Percentiles rank a stretch among this genome's conserved stretches.
Evolutionary conservation across 495 filamentous ascomycete genomes (phyloP).

Genomic region (Lichenothelia convexa): DNA sequence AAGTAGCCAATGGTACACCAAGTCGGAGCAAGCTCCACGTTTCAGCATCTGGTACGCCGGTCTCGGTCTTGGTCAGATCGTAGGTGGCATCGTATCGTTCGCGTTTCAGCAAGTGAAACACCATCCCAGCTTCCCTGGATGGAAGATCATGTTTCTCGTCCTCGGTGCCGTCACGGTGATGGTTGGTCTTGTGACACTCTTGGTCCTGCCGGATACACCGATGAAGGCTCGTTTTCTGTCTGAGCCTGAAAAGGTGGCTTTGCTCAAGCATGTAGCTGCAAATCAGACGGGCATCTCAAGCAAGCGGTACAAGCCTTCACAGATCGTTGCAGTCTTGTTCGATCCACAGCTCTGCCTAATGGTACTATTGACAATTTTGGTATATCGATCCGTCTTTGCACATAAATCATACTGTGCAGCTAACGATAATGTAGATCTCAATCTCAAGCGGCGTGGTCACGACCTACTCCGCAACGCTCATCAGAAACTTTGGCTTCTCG

Average conservation of each 20-base stretch:
- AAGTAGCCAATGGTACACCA: conserved; percentile 41
- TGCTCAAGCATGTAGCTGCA: conserved; percentile 7
- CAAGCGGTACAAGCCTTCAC: conserved; percentile 5
- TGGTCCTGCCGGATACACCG: conserved; percentile 12
- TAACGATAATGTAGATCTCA: background rate
- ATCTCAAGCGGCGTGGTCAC: conserved; percentile 6
- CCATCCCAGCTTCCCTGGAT: conserved; percentile 28
- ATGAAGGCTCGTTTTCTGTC: conserved; percentile 19
- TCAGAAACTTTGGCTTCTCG: conserved; percentile 9
- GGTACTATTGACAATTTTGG: background rate
- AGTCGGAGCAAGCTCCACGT: conserved; percentile 40
- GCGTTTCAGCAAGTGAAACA: conserved; percentile 33
- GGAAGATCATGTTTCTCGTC: conserved; percentile 45
- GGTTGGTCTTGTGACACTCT: conserved; percentile 26
- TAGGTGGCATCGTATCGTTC: conserved; percentile 37
- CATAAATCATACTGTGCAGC: background rate
- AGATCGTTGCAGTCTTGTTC: conserved; percentile 25
- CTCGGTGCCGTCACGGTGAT: conserved; percentile 38
- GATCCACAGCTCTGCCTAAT: conserved; percentile 28
- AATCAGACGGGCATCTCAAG: conserved; percentile 13
- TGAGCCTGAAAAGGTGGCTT: conserved; percentile 16
- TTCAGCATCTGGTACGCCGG: conserved; percentile 50
- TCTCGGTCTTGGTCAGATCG: conserved; percentile 40
- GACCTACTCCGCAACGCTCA: conserved; percentile 9
- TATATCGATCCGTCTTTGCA: background rate